phyloP scores from a whole-genome alignment of 208 protist species.

The Leishmania tropica region DNA sequence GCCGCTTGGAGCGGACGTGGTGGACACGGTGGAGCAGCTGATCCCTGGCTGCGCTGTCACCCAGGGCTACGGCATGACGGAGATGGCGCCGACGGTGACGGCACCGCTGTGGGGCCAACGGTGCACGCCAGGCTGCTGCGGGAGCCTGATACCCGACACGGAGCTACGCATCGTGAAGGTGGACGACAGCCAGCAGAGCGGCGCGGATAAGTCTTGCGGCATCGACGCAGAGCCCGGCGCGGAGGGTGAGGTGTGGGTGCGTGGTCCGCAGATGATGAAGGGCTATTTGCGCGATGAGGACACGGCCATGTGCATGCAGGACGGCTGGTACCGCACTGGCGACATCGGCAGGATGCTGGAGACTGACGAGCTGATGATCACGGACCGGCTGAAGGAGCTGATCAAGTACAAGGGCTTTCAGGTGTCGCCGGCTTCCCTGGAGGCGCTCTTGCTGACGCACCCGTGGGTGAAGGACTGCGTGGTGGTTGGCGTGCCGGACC shows the following conservation, averaged over 20 bases:
- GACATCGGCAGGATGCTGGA: slow-evolving; percentile 68
- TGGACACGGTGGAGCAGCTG: slow-evolving; percentile 21
- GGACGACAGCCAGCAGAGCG: slow-evolving; percentile 43
- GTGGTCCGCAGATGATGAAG: slow-evolving; percentile 79
- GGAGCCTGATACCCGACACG: slow-evolving; percentile 36
- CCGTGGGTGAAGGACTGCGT: slow-evolving; percentile 64
- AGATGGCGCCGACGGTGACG: slow-evolving; percentile 50
- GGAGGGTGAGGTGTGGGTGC: slow-evolving; percentile 70
- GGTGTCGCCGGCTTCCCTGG: slow-evolving; percentile 81
- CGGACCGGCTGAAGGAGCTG: slow-evolving; percentile 87
- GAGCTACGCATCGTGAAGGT: slow-evolving; percentile 48
- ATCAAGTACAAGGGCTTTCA: slow-evolving; percentile 94
- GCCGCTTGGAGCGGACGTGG: slow-evolving; percentile 50
- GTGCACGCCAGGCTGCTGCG: slow-evolving; percentile 11
- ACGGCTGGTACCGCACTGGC: slow-evolving; percentile 75
- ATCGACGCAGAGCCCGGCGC: slow-evolving; percentile 31
- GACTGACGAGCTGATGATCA: slow-evolving; percentile 50
- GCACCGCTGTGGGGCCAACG: slow-evolving; percentile 1
- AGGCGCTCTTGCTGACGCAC: slow-evolving; percentile 60
- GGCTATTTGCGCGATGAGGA: slow-evolving; percentile 71
- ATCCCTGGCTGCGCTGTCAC: slow-evolving; percentile 21
- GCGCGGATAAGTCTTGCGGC: slow-evolving; percentile 35
- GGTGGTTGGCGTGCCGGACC: slow-evolving; percentile 68
- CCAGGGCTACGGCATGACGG: slow-evolving; percentile 85
- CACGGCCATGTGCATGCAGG: slow-evolving; percentile 46